Evolutionary conservation across 1,284 basidiomycete species (phyloP).

Genomic region (Heliocybe sulcata): DNA sequence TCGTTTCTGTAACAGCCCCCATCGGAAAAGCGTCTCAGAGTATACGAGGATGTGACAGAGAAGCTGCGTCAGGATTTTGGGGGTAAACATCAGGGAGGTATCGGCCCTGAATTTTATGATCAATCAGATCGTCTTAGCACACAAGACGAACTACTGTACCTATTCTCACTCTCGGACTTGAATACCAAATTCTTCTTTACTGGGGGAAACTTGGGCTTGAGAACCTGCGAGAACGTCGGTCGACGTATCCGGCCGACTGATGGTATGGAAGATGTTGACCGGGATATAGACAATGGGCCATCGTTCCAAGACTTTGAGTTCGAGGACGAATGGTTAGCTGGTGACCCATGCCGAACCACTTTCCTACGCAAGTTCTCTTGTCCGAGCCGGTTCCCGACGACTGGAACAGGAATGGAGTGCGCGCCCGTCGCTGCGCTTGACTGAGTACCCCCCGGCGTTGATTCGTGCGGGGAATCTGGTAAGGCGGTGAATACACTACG

Average conservation of each 20-base stretch:
- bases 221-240: slow-evolving; percentile 31
- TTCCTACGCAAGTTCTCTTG: slow-evolving; percentile 2
- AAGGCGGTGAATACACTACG: slow-evolving; percentile 56
- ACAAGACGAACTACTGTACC: slow-evolving; percentile 13
- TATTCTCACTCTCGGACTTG: slow-evolving; percentile 15
- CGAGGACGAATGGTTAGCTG: slow-evolving; percentile 20
- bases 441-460: background rate
- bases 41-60: slow-evolving; percentile 60
- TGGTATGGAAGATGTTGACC: slow-evolving; percentile 30
- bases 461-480: slow-evolving; percentile 19
- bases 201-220: slow-evolving; percentile 17
- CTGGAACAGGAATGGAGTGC: slow-evolving; percentile 10
- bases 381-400: slow-evolving; percentile 3
- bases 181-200: slow-evolving; percentile 29
- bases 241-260: slow-evolving; percentile 28
- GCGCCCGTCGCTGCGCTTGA: background rate
- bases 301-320: slow-evolving; percentile 55
- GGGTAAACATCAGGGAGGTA: slow-evolving; percentile 19
- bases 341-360: slow-evolving; percentile 8
- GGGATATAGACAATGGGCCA: slow-evolving; percentile 12
- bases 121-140: slow-evolving; percentile 4
- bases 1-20: slow-evolving; percentile 61
- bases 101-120: background rate
- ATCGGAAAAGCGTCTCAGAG: slow-evolving; percentile 67
- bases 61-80: slow-evolving; percentile 37